phyloP scores from a whole-genome alignment of 202 grass and related monocot species.

The Setaria italica region DNA sequence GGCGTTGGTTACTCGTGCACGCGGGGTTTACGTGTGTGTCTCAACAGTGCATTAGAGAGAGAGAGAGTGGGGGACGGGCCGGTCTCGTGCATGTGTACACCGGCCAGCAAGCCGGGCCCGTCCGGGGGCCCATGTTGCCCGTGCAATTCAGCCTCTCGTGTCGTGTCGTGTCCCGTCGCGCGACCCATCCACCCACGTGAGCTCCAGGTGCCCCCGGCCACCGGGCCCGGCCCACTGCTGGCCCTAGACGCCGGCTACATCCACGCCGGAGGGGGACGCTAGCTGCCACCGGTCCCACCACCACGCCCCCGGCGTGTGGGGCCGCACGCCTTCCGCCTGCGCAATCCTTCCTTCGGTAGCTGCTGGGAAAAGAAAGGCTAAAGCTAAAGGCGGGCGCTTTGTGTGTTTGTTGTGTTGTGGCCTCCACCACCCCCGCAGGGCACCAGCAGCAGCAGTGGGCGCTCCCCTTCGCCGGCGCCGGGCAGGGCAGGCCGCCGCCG shows the following conservation, averaged over 20 bases:
- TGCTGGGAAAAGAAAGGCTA: neutral
- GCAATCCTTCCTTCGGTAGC: neutral
- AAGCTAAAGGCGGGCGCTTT: conserved; percentile 42
- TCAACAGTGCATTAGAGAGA: neutral
- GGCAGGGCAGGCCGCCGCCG: conserved; percentile 28
- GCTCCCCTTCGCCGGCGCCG: conserved; percentile 53
- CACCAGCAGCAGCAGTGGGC: conserved; percentile 48
- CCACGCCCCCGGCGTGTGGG: conserved; percentile 35
- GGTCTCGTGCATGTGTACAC: conserved; percentile 24
- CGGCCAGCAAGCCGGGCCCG: neutral
- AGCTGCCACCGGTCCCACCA: neutral
- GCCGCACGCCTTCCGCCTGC: neutral
- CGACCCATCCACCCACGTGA: conserved; percentile 44
- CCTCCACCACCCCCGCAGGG: conserved; percentile 39
- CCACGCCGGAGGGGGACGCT: conserved; percentile 2
- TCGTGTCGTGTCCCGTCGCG: neutral
- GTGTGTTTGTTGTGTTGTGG: conserved; percentile 33
- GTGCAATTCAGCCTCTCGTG: conserved; percentile 31
- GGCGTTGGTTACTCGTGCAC: neutral
- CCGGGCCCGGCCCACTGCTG: conserved; percentile 31
- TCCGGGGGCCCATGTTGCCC: conserved; percentile 29
- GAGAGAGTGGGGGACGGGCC: neutral
- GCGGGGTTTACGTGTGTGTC: neutral
- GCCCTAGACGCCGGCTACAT: conserved; percentile 25
- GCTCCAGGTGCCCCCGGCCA: conserved; percentile 23